phyloP scores from a whole-genome alignment of 768 basidiomycete species.

The Lactarius sanguifluus region DNA sequence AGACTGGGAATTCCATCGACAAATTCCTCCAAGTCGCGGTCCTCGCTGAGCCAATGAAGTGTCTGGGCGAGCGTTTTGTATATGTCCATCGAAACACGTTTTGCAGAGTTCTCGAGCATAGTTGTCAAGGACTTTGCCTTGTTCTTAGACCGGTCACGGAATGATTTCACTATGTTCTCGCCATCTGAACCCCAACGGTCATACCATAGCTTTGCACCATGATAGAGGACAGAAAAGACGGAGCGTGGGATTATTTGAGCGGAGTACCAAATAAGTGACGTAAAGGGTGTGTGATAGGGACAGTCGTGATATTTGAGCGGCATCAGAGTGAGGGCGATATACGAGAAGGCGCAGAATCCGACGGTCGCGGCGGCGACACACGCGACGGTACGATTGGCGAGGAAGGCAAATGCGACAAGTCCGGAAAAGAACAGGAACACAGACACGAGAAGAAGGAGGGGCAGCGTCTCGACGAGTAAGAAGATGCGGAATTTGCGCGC shows the following conservation, averaged over 20 bases:
- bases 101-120: background rate
- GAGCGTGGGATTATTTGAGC: background rate
- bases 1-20: background rate
- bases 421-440: conserved; percentile 15
- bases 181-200: background rate
- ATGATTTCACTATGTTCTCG: background rate
- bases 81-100: background rate
- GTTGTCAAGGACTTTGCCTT: background rate
- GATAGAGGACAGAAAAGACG: background rate
- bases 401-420: conserved; percentile 13
- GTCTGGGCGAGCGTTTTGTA: background rate
- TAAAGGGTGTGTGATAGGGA: conserved; percentile 10
- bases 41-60: background rate
- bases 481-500: background rate
- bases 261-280: background rate
- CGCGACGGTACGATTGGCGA: background rate
- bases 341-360: background rate
- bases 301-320: conserved; percentile 17
- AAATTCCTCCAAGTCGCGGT: background rate
- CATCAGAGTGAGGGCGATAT: background rate
- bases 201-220: background rate
- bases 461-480: background rate
- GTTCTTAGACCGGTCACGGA: background rate
- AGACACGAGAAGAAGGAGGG: background rate
- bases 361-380: background rate